Evolutionary conservation across 2,329 filamentous ascomycete genomes (phyloP), one percentile per base, ranked within the genome.

Genomic region (Fragosphaeria purpurea): DNA sequence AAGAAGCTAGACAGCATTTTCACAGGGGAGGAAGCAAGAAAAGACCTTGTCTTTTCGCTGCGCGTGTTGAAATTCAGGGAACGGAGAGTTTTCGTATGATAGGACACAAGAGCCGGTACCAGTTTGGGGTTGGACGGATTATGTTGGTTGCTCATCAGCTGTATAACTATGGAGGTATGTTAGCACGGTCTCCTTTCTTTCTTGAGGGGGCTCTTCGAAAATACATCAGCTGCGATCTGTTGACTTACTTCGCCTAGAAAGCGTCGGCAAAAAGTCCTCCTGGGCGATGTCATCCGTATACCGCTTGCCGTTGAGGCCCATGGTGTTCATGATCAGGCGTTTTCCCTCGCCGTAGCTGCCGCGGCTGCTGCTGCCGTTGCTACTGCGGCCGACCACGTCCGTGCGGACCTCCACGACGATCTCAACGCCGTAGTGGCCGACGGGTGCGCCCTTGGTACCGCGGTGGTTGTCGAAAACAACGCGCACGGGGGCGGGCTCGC

Each of bases 1-100:
- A 94, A 80, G 49, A 96, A 79, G 61, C 78, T 95, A 0, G 90
- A 94, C 12, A 97, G 73, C 61, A 95, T 75, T 64, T 96, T 97
- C 45, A 94, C 87, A 0, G 91, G 90, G 1, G 90, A 96, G n/a
- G 84, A 79, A 5, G 82, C 82, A 8, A 91, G 76, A 61, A 87
- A 86, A 1, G 81, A 82, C 50, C 77, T 77, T 9, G 80, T 77
- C 63, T 80, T 85, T 60, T 83, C 80, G 0, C 77, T 74, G 41
- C 83, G 77, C 35, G 79, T 71, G 22, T 79, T 72, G 41, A 86
- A 72, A 44, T 76, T 77, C 31, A 95, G 69, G 4, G 82, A 80
- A 37, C 83, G 83, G 33, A 95, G 72, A 3, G 87, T 80, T 55
- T 88, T 88, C 44, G 82, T 82, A 61, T 95, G 86, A 57, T 86